phyloP scores from a whole-genome alignment of 345 rosid species.

The Rhizophora apiculata region DNA sequence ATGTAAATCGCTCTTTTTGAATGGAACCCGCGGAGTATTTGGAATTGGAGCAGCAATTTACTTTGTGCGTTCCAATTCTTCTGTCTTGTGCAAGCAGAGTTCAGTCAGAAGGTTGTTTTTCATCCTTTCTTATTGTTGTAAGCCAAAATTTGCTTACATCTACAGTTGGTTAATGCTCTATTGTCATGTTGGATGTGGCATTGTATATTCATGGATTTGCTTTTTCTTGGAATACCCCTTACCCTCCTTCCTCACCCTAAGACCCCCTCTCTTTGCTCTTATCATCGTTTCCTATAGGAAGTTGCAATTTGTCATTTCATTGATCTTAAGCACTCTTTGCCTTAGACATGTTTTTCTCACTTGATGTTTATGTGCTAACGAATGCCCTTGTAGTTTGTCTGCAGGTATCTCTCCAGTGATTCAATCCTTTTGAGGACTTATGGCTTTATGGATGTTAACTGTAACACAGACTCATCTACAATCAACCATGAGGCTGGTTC shows the following conservation, averaged over 20 bases:
- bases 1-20: constrained; percentile 48
- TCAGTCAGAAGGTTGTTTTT: constrained; percentile 47
- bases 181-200: not conserved
- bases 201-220: too few relatives aligned
- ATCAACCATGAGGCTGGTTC: constrained; percentile 60
- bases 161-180: not conserved
- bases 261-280: not conserved
- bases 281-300: not conserved
- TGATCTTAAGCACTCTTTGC: not conserved
- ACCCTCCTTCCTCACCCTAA: too few relatives aligned
- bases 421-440: constrained; percentile 52
- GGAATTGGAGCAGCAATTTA: constrained; percentile 78
- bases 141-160: not conserved
- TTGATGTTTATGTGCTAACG: constrained; percentile 28
- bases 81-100: constrained; percentile 23
- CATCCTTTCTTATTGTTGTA: not conserved
- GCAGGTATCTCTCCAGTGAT: constrained; percentile 79
- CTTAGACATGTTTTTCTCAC: constrained; percentile 2
- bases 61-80: constrained; percentile 43
- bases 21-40: constrained; percentile 61
- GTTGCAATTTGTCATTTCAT: not conserved
- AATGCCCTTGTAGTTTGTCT: constrained; percentile 30
- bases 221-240: too few relatives aligned
- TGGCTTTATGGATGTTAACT: constrained; percentile 67
- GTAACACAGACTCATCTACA: constrained; percentile 37